Conservation (phyloP, 2,329 filamentous ascomycete species). For the Talaromyces sp. region DNA sequence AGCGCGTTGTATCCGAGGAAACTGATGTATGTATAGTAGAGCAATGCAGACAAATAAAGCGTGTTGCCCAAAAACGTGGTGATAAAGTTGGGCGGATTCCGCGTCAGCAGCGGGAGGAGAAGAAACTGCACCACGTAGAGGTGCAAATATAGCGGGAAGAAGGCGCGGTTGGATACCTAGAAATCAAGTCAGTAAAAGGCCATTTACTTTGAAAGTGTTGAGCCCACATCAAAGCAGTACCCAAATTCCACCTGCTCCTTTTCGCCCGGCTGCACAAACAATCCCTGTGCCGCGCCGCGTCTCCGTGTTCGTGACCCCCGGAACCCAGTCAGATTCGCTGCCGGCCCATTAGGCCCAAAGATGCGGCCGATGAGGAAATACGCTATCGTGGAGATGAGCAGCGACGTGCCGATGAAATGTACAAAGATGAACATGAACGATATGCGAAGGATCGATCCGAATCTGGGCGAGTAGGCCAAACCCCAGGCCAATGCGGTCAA, state of each 20-base stretch:
- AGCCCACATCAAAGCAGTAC: conserved; percentile 62
- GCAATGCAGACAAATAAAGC: conserved; percentile 60
- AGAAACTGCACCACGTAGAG: conserved; percentile 64
- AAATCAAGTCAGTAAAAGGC: background rate
- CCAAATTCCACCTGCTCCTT: conserved; percentile 63
- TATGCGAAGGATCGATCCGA: conserved; percentile 43
- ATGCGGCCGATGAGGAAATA: conserved; percentile 60
- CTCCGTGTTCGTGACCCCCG: conserved; percentile 42
- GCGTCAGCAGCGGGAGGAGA: conserved; percentile 54
- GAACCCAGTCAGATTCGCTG: conserved; percentile 41
- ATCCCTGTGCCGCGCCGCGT: conserved; percentile 46
- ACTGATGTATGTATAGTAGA: conserved; percentile 64
- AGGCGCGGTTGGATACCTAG: conserved; percentile 60
- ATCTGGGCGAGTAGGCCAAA: conserved; percentile 47
- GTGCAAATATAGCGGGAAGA: conserved; percentile 63
- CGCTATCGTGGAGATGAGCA: conserved; percentile 56
- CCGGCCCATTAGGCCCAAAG: conserved; percentile 50
- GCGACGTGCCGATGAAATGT: conserved; percentile 58
- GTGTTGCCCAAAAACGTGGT: conserved; percentile 58
- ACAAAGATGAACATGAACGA: conserved; percentile 46
- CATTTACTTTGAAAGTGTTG: too few species aligned
- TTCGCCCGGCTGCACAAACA: conserved; percentile 52
- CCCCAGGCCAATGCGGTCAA: conserved; percentile 54
- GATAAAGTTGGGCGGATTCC: conserved; percentile 35
- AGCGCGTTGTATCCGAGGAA: conserved; percentile 66